These are phyloP conservation scores for Flaveria brownii DNA, from an alignment of 129 eudicot genomes.

Conservation along the genomic window DNA sequence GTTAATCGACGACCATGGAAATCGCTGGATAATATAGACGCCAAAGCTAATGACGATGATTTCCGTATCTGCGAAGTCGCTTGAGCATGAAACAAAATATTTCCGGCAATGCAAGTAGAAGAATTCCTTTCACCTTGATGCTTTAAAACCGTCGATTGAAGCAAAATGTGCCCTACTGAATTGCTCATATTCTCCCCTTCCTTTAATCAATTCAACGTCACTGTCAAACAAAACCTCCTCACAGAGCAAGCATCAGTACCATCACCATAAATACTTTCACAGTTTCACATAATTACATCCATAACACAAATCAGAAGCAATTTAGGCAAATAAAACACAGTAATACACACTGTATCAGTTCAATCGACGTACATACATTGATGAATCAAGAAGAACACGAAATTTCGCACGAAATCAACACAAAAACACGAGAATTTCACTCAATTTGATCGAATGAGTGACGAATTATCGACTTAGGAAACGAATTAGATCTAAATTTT, in stretches of 20 bases:
- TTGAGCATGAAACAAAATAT: slow-evolving; percentile 58
- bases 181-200: slow-evolving; percentile 64
- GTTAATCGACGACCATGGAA: slow-evolving; percentile 51
- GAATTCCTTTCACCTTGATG: slow-evolving; percentile 55
- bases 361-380: slow-evolving; percentile 17
- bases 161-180: slow-evolving; percentile 63
- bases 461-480: neutral
- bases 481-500: slow-evolving; percentile 8
- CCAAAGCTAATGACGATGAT: slow-evolving; percentile 26
- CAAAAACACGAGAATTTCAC: neutral
- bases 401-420: neutral
- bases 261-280: neutral
- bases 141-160: slow-evolving; percentile 50
- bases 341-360: slow-evolving; percentile 9
- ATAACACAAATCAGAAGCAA: neutral
- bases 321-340: neutral
- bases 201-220: slow-evolving; percentile 29
- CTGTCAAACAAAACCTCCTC: slow-evolving; percentile 34
- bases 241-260: slow-evolving; percentile 36
- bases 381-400: neutral
- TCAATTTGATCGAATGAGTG: neutral
- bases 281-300: neutral
- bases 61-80: slow-evolving; percentile 57
- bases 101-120: slow-evolving; percentile 42
- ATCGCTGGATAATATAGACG: slow-evolving; percentile 47